phyloP scores from a whole-genome alignment of 192 early-diverging fungal genomes.

The Backusella mclennaniae region DNA sequence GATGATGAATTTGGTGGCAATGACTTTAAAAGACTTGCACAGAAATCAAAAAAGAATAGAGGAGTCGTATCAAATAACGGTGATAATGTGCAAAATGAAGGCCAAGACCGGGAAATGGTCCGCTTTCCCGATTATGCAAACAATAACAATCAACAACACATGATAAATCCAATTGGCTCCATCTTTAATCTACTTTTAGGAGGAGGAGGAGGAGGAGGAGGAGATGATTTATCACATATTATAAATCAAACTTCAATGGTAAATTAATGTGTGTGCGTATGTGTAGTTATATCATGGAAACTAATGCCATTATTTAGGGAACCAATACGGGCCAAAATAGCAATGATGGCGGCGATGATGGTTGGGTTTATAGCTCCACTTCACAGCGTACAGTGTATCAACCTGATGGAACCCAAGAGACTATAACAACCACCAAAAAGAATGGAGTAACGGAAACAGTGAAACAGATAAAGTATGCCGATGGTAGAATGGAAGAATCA shows the following conservation, averaged over 20 bases:
- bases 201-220: neutral
- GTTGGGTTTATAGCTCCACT: neutral
- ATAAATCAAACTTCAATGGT: constrained; percentile 2
- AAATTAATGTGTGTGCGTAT: neutral
- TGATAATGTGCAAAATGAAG: neutral
- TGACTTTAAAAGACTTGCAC: constrained; percentile 8
- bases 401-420: neutral
- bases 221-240: neutral
- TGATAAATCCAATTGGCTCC: neutral
- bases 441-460: neutral
- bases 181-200: neutral
- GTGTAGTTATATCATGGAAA: neutral
- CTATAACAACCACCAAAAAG: neutral
- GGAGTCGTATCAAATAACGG: neutral
- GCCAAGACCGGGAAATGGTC: neutral
- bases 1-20: neutral
- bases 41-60: constrained; percentile 2
- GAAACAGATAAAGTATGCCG: neutral
- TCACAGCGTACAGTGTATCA: neutral
- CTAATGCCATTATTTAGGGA: neutral
- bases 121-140: neutral
- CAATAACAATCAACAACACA: neutral
- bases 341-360: neutral
- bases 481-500: constrained; percentile 5
- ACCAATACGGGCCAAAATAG: neutral